A percentile compares a stretch with the other conserved stretches of the same genome.
Evolutionary conservation across 2,329 filamentous ascomycete genomes (phyloP).

Genomic region (Pseudogymnoascus sp.): DNA sequence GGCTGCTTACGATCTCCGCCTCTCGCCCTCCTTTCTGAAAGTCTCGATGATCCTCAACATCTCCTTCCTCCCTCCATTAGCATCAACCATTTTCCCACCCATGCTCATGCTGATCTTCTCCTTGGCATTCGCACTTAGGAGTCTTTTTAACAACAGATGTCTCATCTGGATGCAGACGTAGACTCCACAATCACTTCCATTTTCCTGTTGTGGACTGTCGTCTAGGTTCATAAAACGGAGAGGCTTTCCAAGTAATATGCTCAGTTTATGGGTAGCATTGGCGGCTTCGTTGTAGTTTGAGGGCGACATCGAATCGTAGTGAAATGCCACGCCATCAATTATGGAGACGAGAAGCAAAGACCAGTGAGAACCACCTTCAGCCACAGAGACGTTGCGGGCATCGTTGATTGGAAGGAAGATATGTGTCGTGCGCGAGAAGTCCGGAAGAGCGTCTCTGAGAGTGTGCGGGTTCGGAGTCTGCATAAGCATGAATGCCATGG

Average conservation of each 20-base stretch:
- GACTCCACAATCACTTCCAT: constrained; percentile 87
- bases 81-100: constrained; percentile 75
- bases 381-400: constrained; percentile 61
- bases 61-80: constrained; percentile 71
- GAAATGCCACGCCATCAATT: constrained; percentile 85
- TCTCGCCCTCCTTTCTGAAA: constrained; percentile 78
- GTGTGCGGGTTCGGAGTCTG: constrained; percentile 53
- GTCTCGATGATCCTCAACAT: constrained; percentile 86
- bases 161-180: constrained; percentile 95
- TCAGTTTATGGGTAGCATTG: constrained; percentile 60
- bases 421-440: constrained; percentile 75
- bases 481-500: constrained; percentile 87
- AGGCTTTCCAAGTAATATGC: constrained; percentile 54
- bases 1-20: constrained; percentile 64
- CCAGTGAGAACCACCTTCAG: constrained; percentile 94
- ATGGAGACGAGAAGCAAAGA: constrained; percentile 82
- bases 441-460: constrained; percentile 62
- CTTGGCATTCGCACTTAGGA: constrained; percentile 68
- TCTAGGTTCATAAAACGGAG: constrained; percentile 72
- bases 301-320: constrained; percentile 82
- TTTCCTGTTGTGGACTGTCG: constrained; percentile 85
- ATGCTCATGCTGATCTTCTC: constrained; percentile 95
- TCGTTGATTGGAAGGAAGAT: constrained; percentile 96
- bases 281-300: constrained; percentile 69
- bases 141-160: constrained; percentile 75